Percentiles rank a stretch among this genome's conserved stretches.
phyloP scores from a whole-genome alignment of 306 rosid genomes.

The Cicer judaicum region DNA sequence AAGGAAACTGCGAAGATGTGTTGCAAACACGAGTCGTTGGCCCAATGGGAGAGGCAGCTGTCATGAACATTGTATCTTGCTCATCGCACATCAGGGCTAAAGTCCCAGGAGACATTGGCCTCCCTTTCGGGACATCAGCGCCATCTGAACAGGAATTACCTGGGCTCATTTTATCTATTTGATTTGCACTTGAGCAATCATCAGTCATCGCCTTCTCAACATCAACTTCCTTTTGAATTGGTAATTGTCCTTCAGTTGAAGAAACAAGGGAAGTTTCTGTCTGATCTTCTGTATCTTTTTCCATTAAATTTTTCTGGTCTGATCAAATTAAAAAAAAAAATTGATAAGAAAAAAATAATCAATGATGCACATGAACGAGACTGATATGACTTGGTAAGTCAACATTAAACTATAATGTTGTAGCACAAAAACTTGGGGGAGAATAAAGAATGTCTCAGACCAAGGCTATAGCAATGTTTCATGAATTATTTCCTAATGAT shows the following conservation, averaged over 20 bases:
- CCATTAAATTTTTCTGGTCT: conserved; percentile 68
- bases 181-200: conserved; percentile 83
- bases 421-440: no score
- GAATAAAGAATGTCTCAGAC: no score
- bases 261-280: conserved; percentile 73
- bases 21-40: conserved; percentile 61
- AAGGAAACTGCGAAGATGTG: conserved; percentile 68
- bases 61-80: conserved; percentile 88
- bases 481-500: no score
- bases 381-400: no score
- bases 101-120: conserved; percentile 98
- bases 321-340: conserved; percentile 46
- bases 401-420: no score
- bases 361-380: no score
- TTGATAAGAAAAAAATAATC: conserved; percentile 23
- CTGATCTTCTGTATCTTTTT: conserved; percentile 66
- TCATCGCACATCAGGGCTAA: conserved; percentile 99
- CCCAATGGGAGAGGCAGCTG: conserved; percentile 72
- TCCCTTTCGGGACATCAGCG: conserved; percentile 65
- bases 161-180: conserved; percentile 64
- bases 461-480: no score
- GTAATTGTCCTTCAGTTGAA: conserved; percentile 71
- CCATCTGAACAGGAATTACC: conserved; percentile 81
- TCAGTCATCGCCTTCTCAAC: conserved; percentile 66
- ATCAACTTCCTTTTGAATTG: conserved; percentile 59